Conservation (phyloP, 139 green algal species). For the Chlamydomonas sphaeroides region DNA sequence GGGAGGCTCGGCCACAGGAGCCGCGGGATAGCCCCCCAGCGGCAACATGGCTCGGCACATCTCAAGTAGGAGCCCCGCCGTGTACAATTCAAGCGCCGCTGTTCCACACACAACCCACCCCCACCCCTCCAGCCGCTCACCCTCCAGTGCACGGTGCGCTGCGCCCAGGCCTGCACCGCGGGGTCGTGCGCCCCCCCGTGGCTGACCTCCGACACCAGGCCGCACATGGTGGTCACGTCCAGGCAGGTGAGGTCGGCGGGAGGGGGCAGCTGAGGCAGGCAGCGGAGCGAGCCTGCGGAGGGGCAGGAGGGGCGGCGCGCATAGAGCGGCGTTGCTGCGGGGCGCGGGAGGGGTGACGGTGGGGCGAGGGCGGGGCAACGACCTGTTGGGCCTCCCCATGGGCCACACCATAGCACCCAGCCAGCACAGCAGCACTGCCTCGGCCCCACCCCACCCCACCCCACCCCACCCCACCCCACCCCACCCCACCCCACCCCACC, state of each 20-base stretch:
- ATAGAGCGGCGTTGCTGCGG: background rate
- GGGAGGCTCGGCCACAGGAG: too few relatives aligned
- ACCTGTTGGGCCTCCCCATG: too few relatives aligned
- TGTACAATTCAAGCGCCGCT: too few relatives aligned
- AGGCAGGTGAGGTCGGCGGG: constrained; percentile 47
- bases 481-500: constrained; percentile 8
- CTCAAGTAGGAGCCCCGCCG: background rate
- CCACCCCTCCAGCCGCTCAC: background rate
- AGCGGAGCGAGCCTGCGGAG: constrained; percentile 19
- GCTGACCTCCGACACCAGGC: constrained; percentile 63
- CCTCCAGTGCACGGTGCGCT: constrained; percentile 41
- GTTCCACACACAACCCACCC: too few relatives aligned
- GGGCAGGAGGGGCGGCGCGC: too few relatives aligned
- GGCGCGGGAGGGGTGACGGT: background rate
- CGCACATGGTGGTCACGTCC: constrained; percentile 71
- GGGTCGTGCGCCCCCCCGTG: constrained; percentile 23
- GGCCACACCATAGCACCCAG: too few relatives aligned
- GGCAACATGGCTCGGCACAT: too few relatives aligned
- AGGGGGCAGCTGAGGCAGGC: constrained; percentile 41
- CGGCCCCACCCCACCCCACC: background rate
- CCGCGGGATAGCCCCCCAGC: too few relatives aligned
- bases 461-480: constrained; percentile 15
- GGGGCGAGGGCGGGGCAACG: background rate
- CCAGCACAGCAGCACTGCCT: background rate
- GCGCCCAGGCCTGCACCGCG: constrained; percentile 18